A percentile compares a stretch with the other conserved stretches of the same genome.
Evolutionary conservation across 495 filamentous ascomycete genomes (phyloP).

Genomic region (Hypoxylon crocopeplum): DNA sequence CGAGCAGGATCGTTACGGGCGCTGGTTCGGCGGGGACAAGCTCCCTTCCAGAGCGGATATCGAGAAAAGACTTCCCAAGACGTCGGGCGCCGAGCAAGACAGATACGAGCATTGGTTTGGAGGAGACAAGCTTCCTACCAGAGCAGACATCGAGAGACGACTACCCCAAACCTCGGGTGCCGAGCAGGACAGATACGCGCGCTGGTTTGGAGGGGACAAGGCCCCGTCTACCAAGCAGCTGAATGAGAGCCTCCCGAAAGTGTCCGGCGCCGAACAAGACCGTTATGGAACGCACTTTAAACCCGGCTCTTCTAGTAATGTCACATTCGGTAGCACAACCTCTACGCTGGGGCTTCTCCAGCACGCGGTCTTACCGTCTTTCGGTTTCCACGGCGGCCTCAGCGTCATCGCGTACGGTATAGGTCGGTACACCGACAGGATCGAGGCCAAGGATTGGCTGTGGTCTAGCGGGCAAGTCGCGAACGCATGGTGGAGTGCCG

Average conservation of each 20-base stretch:
- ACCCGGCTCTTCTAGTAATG: neutral
- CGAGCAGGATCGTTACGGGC: conserved; percentile 28
- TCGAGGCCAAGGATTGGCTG: conserved; percentile 64
- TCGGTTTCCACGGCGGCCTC: conserved; percentile 24
- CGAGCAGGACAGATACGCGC: conserved; percentile 32
- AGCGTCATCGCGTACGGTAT: conserved; percentile 53
- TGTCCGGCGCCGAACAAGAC: conserved; percentile 25
- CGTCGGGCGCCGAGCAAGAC: conserved; percentile 32
- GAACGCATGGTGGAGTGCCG: conserved; percentile 65
- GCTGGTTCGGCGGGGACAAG: conserved; percentile 29
- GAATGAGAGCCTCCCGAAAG: conserved; percentile 17
- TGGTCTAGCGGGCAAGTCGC: conserved; percentile 62
- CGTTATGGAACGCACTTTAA: conserved; percentile 24
- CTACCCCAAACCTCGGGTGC: conserved; percentile 25
- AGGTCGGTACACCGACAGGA: conserved; percentile 54
- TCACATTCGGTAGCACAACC: conserved; percentile 15
- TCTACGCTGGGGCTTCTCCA: conserved; percentile 27
- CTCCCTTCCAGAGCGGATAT: conserved; percentile 25
- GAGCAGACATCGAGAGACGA: conserved; percentile 27
- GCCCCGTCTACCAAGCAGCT: neutral
- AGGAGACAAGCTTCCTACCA: conserved; percentile 27
- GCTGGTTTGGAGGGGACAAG: conserved; percentile 23
- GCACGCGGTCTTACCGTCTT: conserved; percentile 29
- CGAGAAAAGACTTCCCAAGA: conserved; percentile 23
- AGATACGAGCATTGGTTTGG: conserved; percentile 37